Evolutionary conservation across 2,329 filamentous ascomycete species (phyloP).

Genomic region (Penicillium hordei): DNA sequence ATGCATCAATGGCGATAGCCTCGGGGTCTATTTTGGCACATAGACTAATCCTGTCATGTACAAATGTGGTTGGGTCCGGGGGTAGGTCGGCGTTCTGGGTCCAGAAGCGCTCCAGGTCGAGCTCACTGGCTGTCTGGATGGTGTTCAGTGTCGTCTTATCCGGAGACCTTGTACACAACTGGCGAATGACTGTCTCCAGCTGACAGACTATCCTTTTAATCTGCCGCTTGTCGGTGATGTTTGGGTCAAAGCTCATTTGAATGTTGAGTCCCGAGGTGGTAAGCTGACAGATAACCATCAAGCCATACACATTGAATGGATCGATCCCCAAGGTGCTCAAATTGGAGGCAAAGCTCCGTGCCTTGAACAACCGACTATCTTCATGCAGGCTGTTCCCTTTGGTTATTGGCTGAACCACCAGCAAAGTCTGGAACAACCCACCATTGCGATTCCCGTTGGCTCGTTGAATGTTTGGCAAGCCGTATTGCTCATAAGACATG

Average conservation of each 20-base stretch:
- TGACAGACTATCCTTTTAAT: not conserved
- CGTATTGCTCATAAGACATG: not conserved
- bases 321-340: not conserved
- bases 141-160: not conserved
- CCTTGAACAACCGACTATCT: not conserved
- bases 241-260: conserved; percentile 1
- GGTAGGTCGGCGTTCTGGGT: not conserved
- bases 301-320: not conserved
- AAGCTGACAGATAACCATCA: not conserved
- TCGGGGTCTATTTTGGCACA: not conserved
- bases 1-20: not conserved
- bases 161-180: not conserved
- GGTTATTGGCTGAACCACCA: not conserved
- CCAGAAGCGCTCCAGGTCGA: not conserved
- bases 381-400: not conserved
- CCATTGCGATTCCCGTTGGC: not conserved
- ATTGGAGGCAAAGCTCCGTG: not conserved
- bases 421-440: not conserved
- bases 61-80: not conserved
- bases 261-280: not conserved
- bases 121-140: not conserved
- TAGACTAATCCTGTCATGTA: not conserved
- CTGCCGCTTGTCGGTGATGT: not conserved
- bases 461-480: not conserved
- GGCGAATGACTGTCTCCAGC: not conserved